Evolutionary conservation across 768 basidiomycete species (phyloP), one percentile per base, ranked within the genome.

Genomic region (Gautieria morchelliformis): DNA sequence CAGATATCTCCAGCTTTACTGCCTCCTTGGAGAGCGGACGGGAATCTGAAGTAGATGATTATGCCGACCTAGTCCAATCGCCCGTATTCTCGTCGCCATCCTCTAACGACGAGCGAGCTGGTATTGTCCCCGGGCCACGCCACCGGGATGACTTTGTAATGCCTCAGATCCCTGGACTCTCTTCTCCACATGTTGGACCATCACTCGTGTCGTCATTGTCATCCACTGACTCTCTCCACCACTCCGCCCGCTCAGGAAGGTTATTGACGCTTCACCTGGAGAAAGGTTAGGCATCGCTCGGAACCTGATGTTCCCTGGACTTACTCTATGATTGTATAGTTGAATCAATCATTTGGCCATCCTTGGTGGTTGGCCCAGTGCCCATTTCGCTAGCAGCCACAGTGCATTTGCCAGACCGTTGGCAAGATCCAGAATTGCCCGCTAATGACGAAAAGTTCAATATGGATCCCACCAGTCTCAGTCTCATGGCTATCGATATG

Each of bases 391-490:
- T 87, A 5, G 80, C 84, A 0, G 78, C 83, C 1, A 71, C 81
- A 35, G 73, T 81, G 53, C 69, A 75, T 30, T 76, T 67, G 58
- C 75, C 72, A 53, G 77, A 75, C 56, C 68, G 47, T 11, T 57
- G 45, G 56, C 35, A 49, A 40, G 56, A 57, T 73, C 54, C 56
- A 19, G 50, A 60, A 24, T 53, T 59, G 47, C 30, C 51, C 24
- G 66, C 64, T 40, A 52, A 60, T 17, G 87, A 89, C 58, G 75
- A 79, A 47, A 77, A 79, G 63, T 91, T 86, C 62, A 90, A 91
- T 62, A 89, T 91, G 86, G 89, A 91, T 67, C 83, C 89, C 1
- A 91, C 89, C 14, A 90, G 88, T 69, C 71, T 91, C 27, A 81
- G 83, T 1, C 69, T 90, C 53, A 77, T 83, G 59, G 89, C 78